Conservation (phyloP, 2,329 filamentous ascomycete species). For the Neonectria magnoliae region DNA sequence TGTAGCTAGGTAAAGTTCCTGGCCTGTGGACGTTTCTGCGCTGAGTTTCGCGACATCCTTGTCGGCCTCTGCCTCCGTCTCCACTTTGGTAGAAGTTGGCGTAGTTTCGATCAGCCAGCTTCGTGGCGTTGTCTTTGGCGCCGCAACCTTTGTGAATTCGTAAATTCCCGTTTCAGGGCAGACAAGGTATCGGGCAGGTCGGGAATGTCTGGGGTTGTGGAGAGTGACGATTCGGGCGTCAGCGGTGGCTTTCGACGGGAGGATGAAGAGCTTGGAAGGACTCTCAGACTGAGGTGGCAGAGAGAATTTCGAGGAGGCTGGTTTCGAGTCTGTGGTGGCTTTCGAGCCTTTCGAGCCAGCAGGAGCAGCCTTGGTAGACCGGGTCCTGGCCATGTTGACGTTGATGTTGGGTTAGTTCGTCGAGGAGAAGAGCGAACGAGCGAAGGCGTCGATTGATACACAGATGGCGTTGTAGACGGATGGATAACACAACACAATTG, state of each 20-base stretch:
- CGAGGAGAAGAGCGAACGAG: background rate
- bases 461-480: background rate
- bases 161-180: constrained; percentile 71
- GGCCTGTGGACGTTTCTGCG: constrained; percentile 65
- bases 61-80: constrained; percentile 27
- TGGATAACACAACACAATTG: background rate
- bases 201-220: constrained; percentile 65
- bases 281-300: constrained; percentile 53
- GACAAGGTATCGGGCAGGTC: constrained; percentile 68
- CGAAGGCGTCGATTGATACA: background rate
- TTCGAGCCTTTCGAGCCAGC: constrained; percentile 35
- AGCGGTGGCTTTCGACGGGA: constrained; percentile 64
- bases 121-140: constrained; percentile 62
- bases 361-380: constrained; percentile 53
- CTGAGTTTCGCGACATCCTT: constrained; percentile 30
- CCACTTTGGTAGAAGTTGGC: constrained; percentile 18
- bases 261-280: constrained; percentile 67
- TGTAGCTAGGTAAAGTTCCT: constrained; percentile 86
- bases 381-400: constrained; percentile 59
- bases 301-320: constrained; percentile 51
- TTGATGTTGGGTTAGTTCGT: background rate
- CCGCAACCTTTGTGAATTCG: constrained; percentile 69
- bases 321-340: constrained; percentile 43
- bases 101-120: constrained; percentile 69
- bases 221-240: constrained; percentile 68